Conservation (phyloP, 2,329 filamentous ascomycete species). For the Elsinoe necatrix region DNA sequence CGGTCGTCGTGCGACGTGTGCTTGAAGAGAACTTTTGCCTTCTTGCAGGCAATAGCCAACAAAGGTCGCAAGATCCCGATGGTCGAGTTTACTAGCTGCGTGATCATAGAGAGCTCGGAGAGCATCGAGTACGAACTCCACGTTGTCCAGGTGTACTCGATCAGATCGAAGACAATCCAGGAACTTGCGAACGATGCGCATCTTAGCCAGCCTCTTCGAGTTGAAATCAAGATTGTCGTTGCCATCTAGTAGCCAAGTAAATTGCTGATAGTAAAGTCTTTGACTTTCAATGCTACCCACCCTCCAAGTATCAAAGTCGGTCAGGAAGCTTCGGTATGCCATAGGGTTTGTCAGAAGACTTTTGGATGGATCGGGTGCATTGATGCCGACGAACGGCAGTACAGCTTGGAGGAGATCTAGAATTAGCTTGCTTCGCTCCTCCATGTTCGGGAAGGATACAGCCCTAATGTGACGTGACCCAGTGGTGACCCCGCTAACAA, state of each 20-base stretch:
- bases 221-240: constrained; percentile 94
- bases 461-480: background rate
- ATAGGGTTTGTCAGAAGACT: constrained; percentile 94
- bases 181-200: constrained; percentile 90
- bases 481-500: constrained; percentile 27
- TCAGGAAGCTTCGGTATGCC: constrained; percentile 82
- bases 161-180: constrained; percentile 87
- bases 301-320: constrained; percentile 91
- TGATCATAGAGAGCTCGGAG: constrained; percentile 72
- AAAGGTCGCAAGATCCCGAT: constrained; percentile 80
- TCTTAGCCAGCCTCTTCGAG: constrained; percentile 71
- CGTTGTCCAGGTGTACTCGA: constrained; percentile 59
- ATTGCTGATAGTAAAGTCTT: constrained; percentile 87
- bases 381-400: constrained; percentile 81
- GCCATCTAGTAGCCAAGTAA: constrained; percentile 74
- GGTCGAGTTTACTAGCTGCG: constrained; percentile 73
- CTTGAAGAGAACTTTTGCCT: constrained; percentile 23
- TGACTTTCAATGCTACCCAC: constrained; percentile 68
- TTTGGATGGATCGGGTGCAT: constrained; percentile 66
- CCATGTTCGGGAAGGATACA: constrained; percentile 20
- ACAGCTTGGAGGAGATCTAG: constrained; percentile 63
- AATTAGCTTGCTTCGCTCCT: constrained; percentile 46
- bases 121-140: constrained; percentile 68
- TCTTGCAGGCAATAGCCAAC: constrained; percentile 86
- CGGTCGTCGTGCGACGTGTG: background rate